Evolutionary conservation across 2,329 filamentous ascomycete species (phyloP).

Genomic region (Incumbomyces lentus): DNA sequence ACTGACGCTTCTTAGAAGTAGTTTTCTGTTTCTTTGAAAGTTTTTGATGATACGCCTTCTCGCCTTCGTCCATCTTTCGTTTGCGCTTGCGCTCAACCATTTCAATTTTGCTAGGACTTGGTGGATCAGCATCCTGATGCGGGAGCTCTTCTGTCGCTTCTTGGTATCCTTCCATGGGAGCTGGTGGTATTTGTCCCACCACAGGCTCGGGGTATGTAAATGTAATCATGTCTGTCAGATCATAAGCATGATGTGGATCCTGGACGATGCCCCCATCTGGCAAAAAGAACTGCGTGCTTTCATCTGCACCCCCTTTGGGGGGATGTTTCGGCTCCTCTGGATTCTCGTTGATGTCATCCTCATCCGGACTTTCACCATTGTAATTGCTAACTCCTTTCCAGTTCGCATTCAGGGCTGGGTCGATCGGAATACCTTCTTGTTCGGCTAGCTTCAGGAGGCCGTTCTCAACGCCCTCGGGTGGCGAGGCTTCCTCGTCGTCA

Average conservation of each 20-base stretch:
- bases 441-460: conserved; percentile 16
- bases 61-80: conserved; percentile 19
- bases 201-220: conserved; percentile 26
- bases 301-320: conserved; percentile 6
- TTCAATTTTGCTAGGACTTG: conserved; percentile 12
- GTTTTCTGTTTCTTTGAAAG: conserved; percentile 7
- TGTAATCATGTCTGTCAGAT: conserved; percentile 26
- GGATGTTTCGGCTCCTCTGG: conserved; percentile 12
- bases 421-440: conserved; percentile 30
- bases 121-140: conserved; percentile 10
- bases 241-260: conserved; percentile 24
- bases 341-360: conserved; percentile 19
- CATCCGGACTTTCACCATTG: conserved; percentile 9
- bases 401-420: conserved; percentile 28
- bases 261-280: conserved; percentile 23
- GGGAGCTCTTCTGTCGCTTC: conserved; percentile 1
- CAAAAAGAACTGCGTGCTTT: conserved; percentile 18
- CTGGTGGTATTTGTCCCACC: conserved; percentile 5
- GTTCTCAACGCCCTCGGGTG: conserved; percentile 9
- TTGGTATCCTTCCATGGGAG: conserved; percentile 12
- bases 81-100: conserved; percentile 22
- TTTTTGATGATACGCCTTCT: conserved; percentile 13
- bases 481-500: conserved; percentile 26
- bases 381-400: not conserved
- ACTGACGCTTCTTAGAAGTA: conserved; percentile 13